These are phyloP conservation scores for Sclerotinia trifoliorum DNA, from an alignment of 2,329 filamentous ascomycete species.

Conservation along the genomic window DNA sequence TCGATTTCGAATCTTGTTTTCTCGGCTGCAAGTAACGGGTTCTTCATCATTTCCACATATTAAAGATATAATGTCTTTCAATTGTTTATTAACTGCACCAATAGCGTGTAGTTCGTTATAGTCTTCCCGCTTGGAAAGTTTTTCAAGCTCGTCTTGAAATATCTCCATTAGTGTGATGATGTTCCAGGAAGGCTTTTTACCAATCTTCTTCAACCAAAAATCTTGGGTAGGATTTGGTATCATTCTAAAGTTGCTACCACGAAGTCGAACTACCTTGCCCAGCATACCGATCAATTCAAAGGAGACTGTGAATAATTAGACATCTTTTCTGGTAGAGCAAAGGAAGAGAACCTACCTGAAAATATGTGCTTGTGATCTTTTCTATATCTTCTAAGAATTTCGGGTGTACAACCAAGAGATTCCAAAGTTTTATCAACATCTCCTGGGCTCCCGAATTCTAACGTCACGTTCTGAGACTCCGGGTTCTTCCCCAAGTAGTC, in stretches of 20 bases:
- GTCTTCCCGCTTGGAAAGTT: slow-evolving; percentile 23
- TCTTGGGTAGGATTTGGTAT: slow-evolving; percentile 57
- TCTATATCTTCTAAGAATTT: slow-evolving; percentile 47
- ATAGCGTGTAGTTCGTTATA: slow-evolving; percentile 16
- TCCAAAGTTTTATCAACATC: slow-evolving; percentile 55
- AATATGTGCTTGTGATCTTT: slow-evolving; percentile 39
- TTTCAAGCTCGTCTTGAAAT: slow-evolving; percentile 34
- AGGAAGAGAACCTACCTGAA: slow-evolving; percentile 28
- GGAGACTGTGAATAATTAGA: slow-evolving; percentile 46
- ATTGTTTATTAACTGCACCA: slow-evolving; percentile 26
- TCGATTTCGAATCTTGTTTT: background rate
- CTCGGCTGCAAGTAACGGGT: too few species aligned
- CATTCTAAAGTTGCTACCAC: slow-evolving; percentile 51
- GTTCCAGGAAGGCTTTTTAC: slow-evolving; percentile 36
- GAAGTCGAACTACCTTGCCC: slow-evolving; percentile 50
- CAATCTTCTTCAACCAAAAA: slow-evolving; percentile 48
- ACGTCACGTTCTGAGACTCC: slow-evolving; percentile 38
- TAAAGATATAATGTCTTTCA: slow-evolving; percentile 28
- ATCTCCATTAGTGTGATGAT: slow-evolving; percentile 35
- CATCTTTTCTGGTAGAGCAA: background rate
- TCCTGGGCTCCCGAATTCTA: slow-evolving; percentile 50
- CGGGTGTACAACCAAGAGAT: slow-evolving; percentile 54
- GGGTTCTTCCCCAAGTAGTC: slow-evolving; percentile 41
- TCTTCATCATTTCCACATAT: slow-evolving; percentile 24
- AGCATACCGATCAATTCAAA: slow-evolving; percentile 62